phyloP scores from a whole-genome alignment of 2,329 filamentous ascomycete species.

The Penicillium expansum region DNA sequence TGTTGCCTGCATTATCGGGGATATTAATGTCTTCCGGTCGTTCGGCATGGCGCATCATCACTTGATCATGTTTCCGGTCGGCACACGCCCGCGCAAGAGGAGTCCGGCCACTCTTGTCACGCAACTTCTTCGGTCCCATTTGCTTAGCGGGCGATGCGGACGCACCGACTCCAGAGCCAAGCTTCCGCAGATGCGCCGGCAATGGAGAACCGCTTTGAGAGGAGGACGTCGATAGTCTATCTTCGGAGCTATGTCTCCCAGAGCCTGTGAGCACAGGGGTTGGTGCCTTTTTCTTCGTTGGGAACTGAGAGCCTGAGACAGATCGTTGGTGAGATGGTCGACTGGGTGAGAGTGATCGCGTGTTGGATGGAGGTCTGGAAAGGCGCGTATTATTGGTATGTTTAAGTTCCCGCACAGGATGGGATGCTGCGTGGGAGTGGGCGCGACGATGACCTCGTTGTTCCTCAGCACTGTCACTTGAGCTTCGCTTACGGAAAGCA shows the following conservation, averaged over 20 bases:
- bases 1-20: constrained; percentile 93
- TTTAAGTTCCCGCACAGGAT: constrained; percentile 27
- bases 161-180: constrained; percentile 41
- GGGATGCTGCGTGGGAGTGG: constrained; percentile 19
- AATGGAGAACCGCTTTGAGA: constrained; percentile 45
- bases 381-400: constrained; percentile 28
- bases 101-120: constrained; percentile 90
- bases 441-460: constrained; percentile 30
- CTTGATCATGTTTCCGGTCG: constrained; percentile 74
- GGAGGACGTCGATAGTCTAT: constrained; percentile 46
- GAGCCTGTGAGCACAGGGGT: constrained; percentile 43
- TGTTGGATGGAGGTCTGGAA: constrained; percentile 30
- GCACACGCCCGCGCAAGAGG: constrained; percentile 86
- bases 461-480: constrained; percentile 36
- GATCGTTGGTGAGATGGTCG: constrained; percentile 39
- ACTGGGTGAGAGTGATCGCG: constrained; percentile 38
- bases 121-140: constrained; percentile 70
- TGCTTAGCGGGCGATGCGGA: constrained; percentile 67
- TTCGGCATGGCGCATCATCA: constrained; percentile 71
- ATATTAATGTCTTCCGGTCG: constrained; percentile 85
- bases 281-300: constrained; percentile 39
- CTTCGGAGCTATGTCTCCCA: constrained; percentile 46
- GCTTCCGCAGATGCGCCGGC: constrained; percentile 42
- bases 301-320: constrained; percentile 34
- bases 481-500: constrained; percentile 37